These are phyloP conservation scores for Clitoria ternatea DNA, from an alignment of 306 rosid genomes.

Conservation along the genomic window DNA sequence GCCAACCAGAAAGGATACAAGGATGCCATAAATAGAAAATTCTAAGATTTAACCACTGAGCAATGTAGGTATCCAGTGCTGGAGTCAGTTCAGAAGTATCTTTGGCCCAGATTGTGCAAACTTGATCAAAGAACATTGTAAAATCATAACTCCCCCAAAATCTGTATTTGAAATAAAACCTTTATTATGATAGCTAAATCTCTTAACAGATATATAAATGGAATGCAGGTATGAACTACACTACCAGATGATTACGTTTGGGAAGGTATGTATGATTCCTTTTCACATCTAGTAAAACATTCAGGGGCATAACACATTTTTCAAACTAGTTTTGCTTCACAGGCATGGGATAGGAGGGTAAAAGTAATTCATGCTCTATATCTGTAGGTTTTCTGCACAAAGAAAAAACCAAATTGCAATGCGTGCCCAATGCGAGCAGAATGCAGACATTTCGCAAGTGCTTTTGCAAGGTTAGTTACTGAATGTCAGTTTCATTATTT, in stretches of 20 bases:
- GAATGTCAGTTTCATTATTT: conserved; percentile 16
- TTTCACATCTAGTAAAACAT: neutral
- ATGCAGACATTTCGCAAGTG: conserved; percentile 97
- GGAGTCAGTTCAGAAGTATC: conserved; percentile 88
- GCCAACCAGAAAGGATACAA: conserved; percentile 3
- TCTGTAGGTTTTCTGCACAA: conserved; percentile 93
- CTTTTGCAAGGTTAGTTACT: conserved; percentile 86
- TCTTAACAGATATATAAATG: conserved; percentile 30
- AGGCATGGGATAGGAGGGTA: neutral
- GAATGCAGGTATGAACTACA: conserved; percentile 81
- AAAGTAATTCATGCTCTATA: conserved; percentile 27
- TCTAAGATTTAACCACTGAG: conserved; percentile 38
- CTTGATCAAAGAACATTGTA: conserved; percentile 92
- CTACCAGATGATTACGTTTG: conserved; percentile 96
- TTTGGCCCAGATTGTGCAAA: conserved; percentile 98
- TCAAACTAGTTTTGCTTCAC: conserved; percentile 16
- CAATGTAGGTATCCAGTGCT: conserved; percentile 77
- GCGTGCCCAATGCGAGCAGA: conserved; percentile 99
- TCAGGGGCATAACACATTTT: neutral
- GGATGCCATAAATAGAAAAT: neutral
- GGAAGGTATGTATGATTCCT: conserved; percentile 55
- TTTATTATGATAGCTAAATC: conserved; percentile 9
- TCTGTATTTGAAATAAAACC: neutral
- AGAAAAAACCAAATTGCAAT: conserved; percentile 86
- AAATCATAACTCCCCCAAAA: conserved; percentile 23